Conservation (phyloP, 805 yeast species). For the Gaillardinia entomophila region DNA sequence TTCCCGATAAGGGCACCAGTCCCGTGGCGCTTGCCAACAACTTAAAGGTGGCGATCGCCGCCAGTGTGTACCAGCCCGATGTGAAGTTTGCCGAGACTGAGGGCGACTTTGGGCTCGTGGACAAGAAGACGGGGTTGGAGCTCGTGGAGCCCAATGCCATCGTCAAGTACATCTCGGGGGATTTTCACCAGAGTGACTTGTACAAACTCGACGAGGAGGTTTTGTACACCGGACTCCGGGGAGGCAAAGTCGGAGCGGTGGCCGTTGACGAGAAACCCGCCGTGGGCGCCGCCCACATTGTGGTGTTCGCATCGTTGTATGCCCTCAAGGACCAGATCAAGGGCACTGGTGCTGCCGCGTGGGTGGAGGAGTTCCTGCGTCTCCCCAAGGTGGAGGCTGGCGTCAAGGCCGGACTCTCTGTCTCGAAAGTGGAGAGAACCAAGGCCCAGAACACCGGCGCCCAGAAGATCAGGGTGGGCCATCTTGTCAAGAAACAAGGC, state of each 20-base stretch:
- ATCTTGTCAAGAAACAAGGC: slow-evolving; percentile 22
- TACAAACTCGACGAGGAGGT: slow-evolving; percentile 40
- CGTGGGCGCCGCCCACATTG: slow-evolving; percentile 47
- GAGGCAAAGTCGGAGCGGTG: slow-evolving; percentile 13
- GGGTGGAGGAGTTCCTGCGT: slow-evolving; percentile 39
- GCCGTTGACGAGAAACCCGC: slow-evolving; percentile 14
- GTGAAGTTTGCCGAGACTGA: slow-evolving; percentile 17
- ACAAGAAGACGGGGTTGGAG: slow-evolving; percentile 36
- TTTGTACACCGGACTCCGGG: slow-evolving; percentile 37
- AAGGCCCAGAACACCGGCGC: slow-evolving; percentile 37
- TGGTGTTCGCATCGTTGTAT: slow-evolving; percentile 54
- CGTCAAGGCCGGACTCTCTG: slow-evolving; percentile 39
- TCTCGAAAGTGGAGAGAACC: slow-evolving; percentile 38
- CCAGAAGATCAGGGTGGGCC: slow-evolving; percentile 24
- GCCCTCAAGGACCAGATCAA: slow-evolving; percentile 20
- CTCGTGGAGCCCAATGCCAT: slow-evolving; percentile 65
- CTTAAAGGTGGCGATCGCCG: slow-evolving; percentile 19
- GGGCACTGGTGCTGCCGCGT: slow-evolving; percentile 12
- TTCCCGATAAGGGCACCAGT: slow-evolving; percentile 9
- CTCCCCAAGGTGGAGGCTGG: slow-evolving; percentile 39
- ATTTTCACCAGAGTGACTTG: slow-evolving; percentile 32
- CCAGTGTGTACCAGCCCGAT: slow-evolving; percentile 9
- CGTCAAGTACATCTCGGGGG: slow-evolving; percentile 54
- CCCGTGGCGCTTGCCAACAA: slow-evolving; percentile 24
- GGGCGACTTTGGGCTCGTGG: slow-evolving; percentile 21